Conservation (phyloP, 2,329 filamentous ascomycete species). For the Paracoccidioides brasiliensis region DNA sequence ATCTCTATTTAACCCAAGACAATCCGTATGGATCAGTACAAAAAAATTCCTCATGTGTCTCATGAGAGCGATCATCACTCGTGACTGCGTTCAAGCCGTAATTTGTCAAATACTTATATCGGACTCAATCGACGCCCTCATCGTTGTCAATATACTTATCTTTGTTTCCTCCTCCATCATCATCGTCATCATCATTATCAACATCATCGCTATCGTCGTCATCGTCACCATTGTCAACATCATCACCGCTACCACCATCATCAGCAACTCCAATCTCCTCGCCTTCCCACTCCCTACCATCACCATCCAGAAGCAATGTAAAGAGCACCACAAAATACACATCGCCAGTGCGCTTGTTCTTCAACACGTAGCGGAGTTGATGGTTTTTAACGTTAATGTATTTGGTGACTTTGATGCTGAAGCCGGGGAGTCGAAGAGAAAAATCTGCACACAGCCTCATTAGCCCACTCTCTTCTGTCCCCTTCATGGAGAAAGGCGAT, state of each 20-base stretch:
- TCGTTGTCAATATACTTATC: background rate
- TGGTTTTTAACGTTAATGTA: slow-evolving; percentile 56
- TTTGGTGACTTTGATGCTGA: slow-evolving; percentile 23
- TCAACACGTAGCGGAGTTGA: slow-evolving; percentile 80
- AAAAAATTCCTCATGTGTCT: too few species aligned
- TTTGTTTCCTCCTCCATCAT: background rate
- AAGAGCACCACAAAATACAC: slow-evolving; percentile 74
- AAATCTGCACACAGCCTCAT: slow-evolving; percentile 18
- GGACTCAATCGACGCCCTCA: background rate
- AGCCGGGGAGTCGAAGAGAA: slow-evolving; percentile 26
- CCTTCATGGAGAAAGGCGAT: slow-evolving; percentile 1
- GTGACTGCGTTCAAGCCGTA: background rate
- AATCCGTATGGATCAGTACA: too few species aligned
- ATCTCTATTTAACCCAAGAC: too few species aligned
- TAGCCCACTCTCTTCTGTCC: background rate
- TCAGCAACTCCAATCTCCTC: background rate
- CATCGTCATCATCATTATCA: background rate
- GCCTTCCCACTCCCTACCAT: slow-evolving; percentile 7
- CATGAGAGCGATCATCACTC: too few species aligned
- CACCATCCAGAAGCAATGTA: slow-evolving; percentile 45
- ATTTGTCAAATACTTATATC: background rate
- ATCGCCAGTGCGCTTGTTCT: slow-evolving; percentile 59
- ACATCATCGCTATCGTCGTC: slow-evolving; percentile 7
- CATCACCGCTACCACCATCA: background rate
- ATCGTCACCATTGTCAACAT: background rate